Percentiles rank a stretch among this genome's conserved stretches.
Evolutionary conservation across 163 green algal species (phyloP).

Genomic region (Scenedesmus sp.): DNA sequence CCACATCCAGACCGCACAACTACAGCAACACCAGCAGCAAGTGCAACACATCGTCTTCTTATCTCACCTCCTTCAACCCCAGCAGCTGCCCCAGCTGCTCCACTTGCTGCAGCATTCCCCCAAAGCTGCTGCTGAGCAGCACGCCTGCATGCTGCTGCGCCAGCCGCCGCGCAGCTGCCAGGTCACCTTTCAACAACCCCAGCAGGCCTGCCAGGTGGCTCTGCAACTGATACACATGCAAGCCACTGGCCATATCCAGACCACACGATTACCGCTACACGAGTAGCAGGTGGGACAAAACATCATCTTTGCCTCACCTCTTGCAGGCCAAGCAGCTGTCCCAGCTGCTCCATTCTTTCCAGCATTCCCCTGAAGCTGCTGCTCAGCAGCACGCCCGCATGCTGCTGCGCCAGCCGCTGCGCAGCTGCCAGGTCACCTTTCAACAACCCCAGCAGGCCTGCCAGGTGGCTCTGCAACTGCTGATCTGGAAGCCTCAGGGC

Average conservation of each 20-base stretch:
- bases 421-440: not conserved
- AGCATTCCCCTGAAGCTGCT: not conserved
- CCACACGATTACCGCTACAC: no score
- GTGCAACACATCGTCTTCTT: no score
- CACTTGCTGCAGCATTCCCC: not conserved
- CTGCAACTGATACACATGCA: no score
- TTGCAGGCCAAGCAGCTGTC: not conserved
- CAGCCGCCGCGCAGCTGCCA: not conserved
- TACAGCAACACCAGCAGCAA: no score
- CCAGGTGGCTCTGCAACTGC: not conserved
- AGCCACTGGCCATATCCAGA: not conserved
- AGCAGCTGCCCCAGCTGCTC: not conserved
- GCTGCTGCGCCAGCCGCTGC: constrained; percentile 15
- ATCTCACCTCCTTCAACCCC: no score
- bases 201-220: not conserved
- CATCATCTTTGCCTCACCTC: not conserved
- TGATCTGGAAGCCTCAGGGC: not conserved
- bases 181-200: not conserved
- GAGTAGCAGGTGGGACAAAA: not conserved
- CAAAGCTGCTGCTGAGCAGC: not conserved
- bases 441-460: not conserved
- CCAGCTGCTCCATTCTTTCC: not conserved
- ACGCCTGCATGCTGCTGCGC: not conserved
- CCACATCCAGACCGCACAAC: no score
- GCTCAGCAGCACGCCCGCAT: constrained; percentile 3